Conservation (phyloP, 2,329 filamentous ascomycete genomes). For the Fusarium sambucinum region DNA sequence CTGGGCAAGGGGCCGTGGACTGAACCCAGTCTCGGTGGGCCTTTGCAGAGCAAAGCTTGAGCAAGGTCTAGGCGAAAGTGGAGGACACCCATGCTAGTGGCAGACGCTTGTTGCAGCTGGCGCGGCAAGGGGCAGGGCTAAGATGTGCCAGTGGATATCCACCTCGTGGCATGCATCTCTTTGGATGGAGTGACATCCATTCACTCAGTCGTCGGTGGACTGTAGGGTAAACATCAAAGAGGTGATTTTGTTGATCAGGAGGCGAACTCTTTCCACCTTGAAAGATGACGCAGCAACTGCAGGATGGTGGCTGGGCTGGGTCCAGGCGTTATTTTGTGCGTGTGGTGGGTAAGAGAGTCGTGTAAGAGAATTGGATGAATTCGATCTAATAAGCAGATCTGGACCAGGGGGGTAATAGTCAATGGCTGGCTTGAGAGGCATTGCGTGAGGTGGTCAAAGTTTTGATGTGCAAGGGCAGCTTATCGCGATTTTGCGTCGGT, state of each 20-base stretch:
- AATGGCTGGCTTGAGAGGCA: not conserved
- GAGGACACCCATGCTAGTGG: slow-evolving; percentile 32
- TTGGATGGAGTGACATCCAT: slow-evolving; percentile 12
- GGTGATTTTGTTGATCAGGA: slow-evolving; percentile 24
- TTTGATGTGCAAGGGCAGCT: slow-evolving; percentile 28
- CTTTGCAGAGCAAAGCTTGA: slow-evolving; percentile 16
- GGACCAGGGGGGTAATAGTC: slow-evolving; percentile 15
- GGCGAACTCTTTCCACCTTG: slow-evolving; percentile 1
- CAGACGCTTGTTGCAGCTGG: slow-evolving; percentile 39
- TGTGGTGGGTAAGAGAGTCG: slow-evolving; percentile 20
- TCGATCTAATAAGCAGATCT: slow-evolving; percentile 21
- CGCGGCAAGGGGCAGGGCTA: slow-evolving; percentile 45
- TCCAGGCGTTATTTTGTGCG: not conserved
- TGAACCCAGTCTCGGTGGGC: slow-evolving; percentile 35
- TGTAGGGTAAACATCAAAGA: slow-evolving; percentile 42
- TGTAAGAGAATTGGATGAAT: slow-evolving; percentile 30
- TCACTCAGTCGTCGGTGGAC: not conserved
- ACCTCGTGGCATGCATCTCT: slow-evolving; percentile 44
- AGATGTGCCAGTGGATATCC: slow-evolving; percentile 43
- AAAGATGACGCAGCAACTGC: slow-evolving; percentile 28
- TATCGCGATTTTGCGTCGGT: slow-evolving; percentile 26
- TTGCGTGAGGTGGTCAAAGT: slow-evolving; percentile 28
- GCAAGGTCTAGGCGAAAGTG: slow-evolving; percentile 43
- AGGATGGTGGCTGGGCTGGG: slow-evolving; percentile 1
- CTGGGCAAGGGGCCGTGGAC: slow-evolving; percentile 13